Evolutionary conservation across 2,329 filamentous ascomycete genomes (phyloP), one percentile per base, ranked within the genome.

Genomic region (Amesomyces nigricolor): DNA sequence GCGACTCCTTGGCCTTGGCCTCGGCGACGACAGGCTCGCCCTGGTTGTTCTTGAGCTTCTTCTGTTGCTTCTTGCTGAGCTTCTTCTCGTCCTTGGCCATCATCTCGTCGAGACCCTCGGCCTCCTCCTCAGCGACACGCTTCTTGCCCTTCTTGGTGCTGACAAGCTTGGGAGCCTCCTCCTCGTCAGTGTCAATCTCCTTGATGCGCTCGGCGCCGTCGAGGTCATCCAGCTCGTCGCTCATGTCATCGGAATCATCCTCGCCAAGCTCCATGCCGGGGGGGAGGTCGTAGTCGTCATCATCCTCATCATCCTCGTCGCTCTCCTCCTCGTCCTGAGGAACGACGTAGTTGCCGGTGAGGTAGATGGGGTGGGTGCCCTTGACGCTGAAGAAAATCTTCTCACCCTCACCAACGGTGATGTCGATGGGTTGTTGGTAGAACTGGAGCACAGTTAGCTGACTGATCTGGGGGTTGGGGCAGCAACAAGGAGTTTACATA

Each of bases 1-100:
- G 54, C 42, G 67, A 61, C 22, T 74, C 72, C 63, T 78, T 76
- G 59, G 72, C 76, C 71, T 85, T 84, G 63, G 80, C 75, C 63
- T 86, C 81, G 44, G 77, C 75, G 50, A 79, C 74, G 58, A 87
- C 83, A 57, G 94, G 86, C 70, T 96, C 88, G 64, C 92, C 94
- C 71, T 95, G 89, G 80, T 97, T 97, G 81, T 96, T 96, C 85
- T 95, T 95, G 62, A 92, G 81, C 81, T 96, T 96, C 87, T 99
- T 97, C 67, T 88, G 82, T 73, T 97, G 89, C 79, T 96, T 96
- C 82, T 96, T 96, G 81, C 85, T 91, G 61, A 91, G 80, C 78
- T 91, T 91, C 64, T 79, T 70, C 65, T 91, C 87, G 62, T 83
- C 80, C 75, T 94, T 92, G 72, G 85, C 81, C 67, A 96, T 95